A percentile compares a stretch with the other conserved stretches of the same genome.
These are phyloP conservation scores for Microsporum audouinii DNA, from an alignment of 2,329 filamentous ascomycete genomes.

Conservation along the genomic window DNA sequence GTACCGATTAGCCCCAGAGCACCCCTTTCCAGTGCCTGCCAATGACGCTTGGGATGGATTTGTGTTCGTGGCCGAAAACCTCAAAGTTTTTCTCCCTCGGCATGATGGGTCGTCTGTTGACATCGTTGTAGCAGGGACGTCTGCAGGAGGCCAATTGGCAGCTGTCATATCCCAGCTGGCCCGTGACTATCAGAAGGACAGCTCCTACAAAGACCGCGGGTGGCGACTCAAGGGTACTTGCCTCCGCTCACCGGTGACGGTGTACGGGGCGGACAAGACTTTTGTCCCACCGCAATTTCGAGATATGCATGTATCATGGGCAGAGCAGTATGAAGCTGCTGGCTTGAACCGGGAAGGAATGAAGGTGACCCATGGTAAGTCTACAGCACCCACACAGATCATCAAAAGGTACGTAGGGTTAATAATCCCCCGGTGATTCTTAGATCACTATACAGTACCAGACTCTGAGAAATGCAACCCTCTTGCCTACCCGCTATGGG, in stretches of 20 bases:
- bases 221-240: conserved; percentile 1
- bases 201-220: not conserved
- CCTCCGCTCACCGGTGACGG: conserved; percentile 5
- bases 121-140: conserved; percentile 5
- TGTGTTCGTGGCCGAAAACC: not conserved
- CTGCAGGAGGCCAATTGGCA: conserved; percentile 7
- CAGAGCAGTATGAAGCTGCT: conserved; percentile 1
- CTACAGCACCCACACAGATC: not conserved
- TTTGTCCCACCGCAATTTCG: conserved; percentile 4
- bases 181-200: not conserved
- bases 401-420: not conserved
- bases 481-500: conserved; percentile 8
- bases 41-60: conserved; percentile 8
- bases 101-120: not conserved
- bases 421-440: not conserved
- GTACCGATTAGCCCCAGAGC: conserved; percentile 16
- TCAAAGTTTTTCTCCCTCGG: not conserved
- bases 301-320: conserved; percentile 7
- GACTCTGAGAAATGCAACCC: conserved; percentile 1
- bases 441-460: conserved; percentile 1
- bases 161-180: conserved; percentile 6
- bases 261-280: conserved; percentile 4
- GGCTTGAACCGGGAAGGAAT: not conserved
- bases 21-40: conserved; percentile 8
- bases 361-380: conserved; percentile 3